These are phyloP conservation scores for Salisapilia sapeloensis DNA, from an alignment of 352 stramenopile species.

Conservation along the genomic window DNA sequence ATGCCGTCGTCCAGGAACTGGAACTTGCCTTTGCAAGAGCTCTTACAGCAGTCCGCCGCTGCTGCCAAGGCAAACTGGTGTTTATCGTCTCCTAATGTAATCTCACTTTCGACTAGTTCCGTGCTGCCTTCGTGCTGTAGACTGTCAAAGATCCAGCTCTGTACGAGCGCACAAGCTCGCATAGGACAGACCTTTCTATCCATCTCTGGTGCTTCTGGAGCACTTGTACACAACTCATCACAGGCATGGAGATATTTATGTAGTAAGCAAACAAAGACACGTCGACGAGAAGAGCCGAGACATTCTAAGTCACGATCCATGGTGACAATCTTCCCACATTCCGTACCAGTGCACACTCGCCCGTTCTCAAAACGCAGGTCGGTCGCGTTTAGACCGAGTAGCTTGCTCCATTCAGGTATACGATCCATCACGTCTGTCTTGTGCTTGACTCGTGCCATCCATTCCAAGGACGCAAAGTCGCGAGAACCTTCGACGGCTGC, in stretches of 20 bases:
- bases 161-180: slow-evolving; percentile 58
- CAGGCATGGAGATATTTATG: slow-evolving; percentile 76
- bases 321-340: slow-evolving; percentile 64
- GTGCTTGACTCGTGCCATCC: slow-evolving; percentile 70
- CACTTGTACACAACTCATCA: slow-evolving; percentile 53
- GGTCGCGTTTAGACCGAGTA: slow-evolving; percentile 35
- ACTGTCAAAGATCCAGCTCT: slow-evolving; percentile 67
- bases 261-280: slow-evolving; percentile 58
- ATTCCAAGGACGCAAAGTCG: slow-evolving; percentile 66
- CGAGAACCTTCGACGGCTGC: slow-evolving; percentile 44
- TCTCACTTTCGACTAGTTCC: slow-evolving; percentile 21
- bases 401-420: slow-evolving; percentile 51
- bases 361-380: slow-evolving; percentile 61
- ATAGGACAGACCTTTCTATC: slow-evolving; percentile 50
- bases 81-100: slow-evolving; percentile 37
- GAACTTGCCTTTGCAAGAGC: slow-evolving; percentile 17
- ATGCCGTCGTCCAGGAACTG: slow-evolving; percentile 63
- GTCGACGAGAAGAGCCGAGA: slow-evolving; percentile 37
- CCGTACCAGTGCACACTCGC: slow-evolving; percentile 28
- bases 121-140: slow-evolving; percentile 14
- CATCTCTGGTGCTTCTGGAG: slow-evolving; percentile 28
- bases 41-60: slow-evolving; percentile 15
- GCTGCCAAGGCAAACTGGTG: slow-evolving; percentile 36
- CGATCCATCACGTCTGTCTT: slow-evolving; percentile 78
- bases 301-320: slow-evolving; percentile 70